phyloP scores from a whole-genome alignment of 306 rosid genomes.

The Hippophae rhamnoides region DNA sequence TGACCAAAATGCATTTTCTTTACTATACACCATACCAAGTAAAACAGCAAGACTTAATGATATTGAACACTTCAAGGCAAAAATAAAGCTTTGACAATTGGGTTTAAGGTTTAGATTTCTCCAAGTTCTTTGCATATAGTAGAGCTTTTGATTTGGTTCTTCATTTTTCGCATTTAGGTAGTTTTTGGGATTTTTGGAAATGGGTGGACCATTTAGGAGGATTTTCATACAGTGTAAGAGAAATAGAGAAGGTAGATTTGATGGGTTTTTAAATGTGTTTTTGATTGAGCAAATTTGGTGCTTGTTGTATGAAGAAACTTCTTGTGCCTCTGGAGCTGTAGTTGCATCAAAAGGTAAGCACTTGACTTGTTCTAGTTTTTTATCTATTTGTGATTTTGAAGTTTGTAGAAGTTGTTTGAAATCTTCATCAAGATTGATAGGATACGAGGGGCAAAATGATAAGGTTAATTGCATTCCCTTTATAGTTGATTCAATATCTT shows the following conservation, averaged over 20 bases:
- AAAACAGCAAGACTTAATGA: slow-evolving; percentile 60
- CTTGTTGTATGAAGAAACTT: slow-evolving; percentile 11
- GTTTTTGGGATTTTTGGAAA: slow-evolving; percentile 17
- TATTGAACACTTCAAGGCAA: slow-evolving; percentile 66
- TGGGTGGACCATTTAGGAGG: slow-evolving; percentile 30
- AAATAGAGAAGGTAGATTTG: slow-evolving; percentile 45
- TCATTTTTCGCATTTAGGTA: slow-evolving; percentile 6
- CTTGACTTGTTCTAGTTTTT: slow-evolving; percentile 32
- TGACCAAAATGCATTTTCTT: slow-evolving; percentile 56
- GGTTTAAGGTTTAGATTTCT: slow-evolving; percentile 30
- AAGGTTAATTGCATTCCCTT: slow-evolving; percentile 66
- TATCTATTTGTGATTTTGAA: slow-evolving; percentile 25
- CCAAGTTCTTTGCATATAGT: slow-evolving; percentile 16
- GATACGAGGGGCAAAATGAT: slow-evolving; percentile 31
- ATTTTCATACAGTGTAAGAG: slow-evolving; percentile 52
- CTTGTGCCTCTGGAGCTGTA: slow-evolving; percentile 25
- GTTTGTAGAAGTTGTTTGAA: slow-evolving; percentile 28
- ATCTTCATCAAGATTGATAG: slow-evolving; percentile 36
- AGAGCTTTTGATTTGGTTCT: neutral
- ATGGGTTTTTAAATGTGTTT: slow-evolving; percentile 18
- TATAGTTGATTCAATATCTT: slow-evolving; percentile 36
- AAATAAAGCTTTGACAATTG: slow-evolving; percentile 26
- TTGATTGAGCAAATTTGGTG: slow-evolving; percentile 12
- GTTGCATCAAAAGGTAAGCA: slow-evolving; percentile 31
- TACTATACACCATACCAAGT: slow-evolving; percentile 48